Evolutionary conservation across 1,139 yeast genomes (phyloP).

Genomic region (Pneumocystis murina): DNA sequence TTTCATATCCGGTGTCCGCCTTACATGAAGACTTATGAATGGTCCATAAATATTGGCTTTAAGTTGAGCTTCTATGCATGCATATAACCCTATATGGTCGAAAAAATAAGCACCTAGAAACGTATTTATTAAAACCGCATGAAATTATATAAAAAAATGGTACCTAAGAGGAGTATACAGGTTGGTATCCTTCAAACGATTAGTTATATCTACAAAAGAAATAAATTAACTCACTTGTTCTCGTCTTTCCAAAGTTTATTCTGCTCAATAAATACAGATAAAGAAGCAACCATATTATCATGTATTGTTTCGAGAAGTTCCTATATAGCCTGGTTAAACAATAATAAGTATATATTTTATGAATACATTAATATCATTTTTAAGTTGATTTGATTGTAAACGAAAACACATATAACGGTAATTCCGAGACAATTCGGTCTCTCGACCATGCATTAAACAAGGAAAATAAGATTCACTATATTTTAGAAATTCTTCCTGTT

Average conservation of each 20-base stretch:
- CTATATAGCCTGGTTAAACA: background rate
- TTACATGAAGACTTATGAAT: background rate
- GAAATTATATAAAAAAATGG: no score
- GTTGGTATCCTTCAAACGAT: no score
- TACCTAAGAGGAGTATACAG: no score
- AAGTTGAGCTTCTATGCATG: background rate
- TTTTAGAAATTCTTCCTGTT: background rate
- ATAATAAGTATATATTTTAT: background rate
- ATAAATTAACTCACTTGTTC: background rate
- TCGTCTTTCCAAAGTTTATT: background rate
- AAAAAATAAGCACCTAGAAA: background rate
- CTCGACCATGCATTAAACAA: background rate
- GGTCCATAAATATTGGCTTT: background rate
- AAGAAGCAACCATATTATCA: background rate
- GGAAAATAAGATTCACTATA: background rate
- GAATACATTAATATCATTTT: background rate
- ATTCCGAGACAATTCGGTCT: background rate
- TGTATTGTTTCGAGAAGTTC: background rate
- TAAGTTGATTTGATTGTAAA: background rate
- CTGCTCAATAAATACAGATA: background rate
- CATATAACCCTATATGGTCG: background rate
- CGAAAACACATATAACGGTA: background rate
- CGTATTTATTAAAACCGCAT: background rate
- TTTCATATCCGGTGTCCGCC: background rate
- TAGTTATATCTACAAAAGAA: no score